Evolutionary conservation across 345 rosid species (phyloP), one percentile per base, ranked within the genome.

Genomic region (Syzygium oleosum): DNA sequence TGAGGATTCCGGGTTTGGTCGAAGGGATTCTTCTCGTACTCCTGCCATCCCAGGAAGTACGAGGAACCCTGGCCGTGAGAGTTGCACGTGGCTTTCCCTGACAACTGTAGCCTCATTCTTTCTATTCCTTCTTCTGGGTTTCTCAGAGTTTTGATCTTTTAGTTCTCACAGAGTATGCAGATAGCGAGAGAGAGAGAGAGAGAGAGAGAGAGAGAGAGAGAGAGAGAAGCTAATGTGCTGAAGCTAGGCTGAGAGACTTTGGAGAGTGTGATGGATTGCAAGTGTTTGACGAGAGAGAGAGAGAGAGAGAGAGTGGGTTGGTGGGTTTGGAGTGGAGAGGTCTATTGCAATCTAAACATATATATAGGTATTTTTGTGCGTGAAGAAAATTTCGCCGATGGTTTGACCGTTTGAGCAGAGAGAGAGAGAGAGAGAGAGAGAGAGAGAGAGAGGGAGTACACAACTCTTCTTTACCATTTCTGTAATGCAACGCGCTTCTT

Each of bases 1-100:
- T 86, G 85, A 10, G 98, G 96, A 88, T 97, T 97, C 59, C 87
- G 88, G 68, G 89, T 29, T 83, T 91, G 91, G 43, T 97, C 90
- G 87, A 93, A 96, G 12, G 96, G 97, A 86, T 95, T 94, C 65
- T 94, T 93, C 92, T 95, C 97, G 51, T 93, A 96, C 59, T 92
- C 94, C 65, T 95, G 89, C 98, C 96, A 96, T 4, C 99, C 99
- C 3, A 95, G 88, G 88, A 97, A 96, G 91, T 95, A 97, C 1
- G 98, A 94, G 17, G 99, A 97, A 90, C 93, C 96, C 88, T 97
- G 94, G 54, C 98, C 98, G 88, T 96, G 99, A 84, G 94, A 91
- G 17, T 93, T 93, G 91, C 90, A 90, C 34, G 78, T 91, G 77
- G 94, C 97, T 92, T 94, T 97, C 89, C 85, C 92, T 7, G 99